phyloP scores from a whole-genome alignment of 805 yeast species.

The Metschnikowia anglica region DNA sequence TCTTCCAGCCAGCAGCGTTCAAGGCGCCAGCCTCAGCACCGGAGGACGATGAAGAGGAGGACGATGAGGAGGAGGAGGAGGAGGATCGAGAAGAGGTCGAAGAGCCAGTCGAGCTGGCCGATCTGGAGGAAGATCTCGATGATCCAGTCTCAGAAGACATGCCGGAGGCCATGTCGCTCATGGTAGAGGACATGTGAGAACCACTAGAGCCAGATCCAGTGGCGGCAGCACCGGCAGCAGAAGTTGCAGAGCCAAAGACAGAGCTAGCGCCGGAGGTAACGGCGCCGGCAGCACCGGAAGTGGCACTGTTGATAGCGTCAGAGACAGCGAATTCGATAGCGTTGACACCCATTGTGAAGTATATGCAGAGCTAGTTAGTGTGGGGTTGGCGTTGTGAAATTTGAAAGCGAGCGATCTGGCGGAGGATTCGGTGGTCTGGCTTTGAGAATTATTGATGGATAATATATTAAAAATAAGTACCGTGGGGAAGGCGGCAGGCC shows the following conservation, averaged over 20 bases:
- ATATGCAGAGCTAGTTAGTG: too few relatives aligned
- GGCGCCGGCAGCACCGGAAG: constrained; percentile 14
- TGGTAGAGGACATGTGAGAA: constrained; percentile 16
- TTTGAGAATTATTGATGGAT: too few relatives aligned
- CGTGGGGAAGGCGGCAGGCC: too few relatives aligned
- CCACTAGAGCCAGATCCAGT: constrained; percentile 9
- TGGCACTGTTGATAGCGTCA: constrained; percentile 35
- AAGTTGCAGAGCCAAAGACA: constrained; percentile 1
- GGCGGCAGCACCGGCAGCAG: constrained; percentile 3
- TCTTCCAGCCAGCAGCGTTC: constrained; percentile 35
- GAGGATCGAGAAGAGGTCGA: constrained; percentile 10
- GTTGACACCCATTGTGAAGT: constrained; percentile 23
- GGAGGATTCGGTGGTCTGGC: too few relatives aligned
- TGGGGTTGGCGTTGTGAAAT: too few relatives aligned
- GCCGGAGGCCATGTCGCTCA: constrained; percentile 4
- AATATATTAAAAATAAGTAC: too few relatives aligned
- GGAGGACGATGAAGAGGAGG: constrained; percentile 15
- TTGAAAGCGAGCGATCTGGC: too few relatives aligned
- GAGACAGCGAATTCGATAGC: too few relatives aligned
- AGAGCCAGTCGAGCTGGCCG: constrained; percentile 10
- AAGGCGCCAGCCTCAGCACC: constrained; percentile 21
- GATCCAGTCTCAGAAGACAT: constrained; percentile 10
- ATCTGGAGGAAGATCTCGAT: constrained; percentile 15
- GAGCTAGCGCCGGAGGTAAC: constrained; percentile 3
- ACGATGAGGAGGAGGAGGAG: constrained; percentile 12